Evolutionary conservation across 768 basidiomycete species (phyloP), one percentile per base, ranked within the genome.

Genomic region (Leucocoprinus sp.): DNA sequence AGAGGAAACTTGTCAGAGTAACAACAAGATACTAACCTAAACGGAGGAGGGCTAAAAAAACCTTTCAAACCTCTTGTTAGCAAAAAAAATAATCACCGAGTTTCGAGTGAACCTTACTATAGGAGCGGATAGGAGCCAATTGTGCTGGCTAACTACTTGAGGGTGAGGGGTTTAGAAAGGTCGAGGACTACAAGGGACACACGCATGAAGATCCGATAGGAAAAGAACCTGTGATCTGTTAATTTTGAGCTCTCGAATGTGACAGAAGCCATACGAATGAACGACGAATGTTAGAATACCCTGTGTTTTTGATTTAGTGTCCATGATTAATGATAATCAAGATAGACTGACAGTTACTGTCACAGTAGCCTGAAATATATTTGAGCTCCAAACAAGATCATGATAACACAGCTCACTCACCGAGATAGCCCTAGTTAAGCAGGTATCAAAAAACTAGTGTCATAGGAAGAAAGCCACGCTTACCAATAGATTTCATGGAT

Each of bases 171-270:
- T 24, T 9, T 18, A 17, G 5, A 2, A 9, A 19, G 15, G 21
- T 7, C 22, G 1, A 5, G 35, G 15, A 23, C 11, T n/a, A 21
- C 27, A 21, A 26, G 11, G 24, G 33, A 57, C 68, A 42, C 48
- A 70, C 70, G 52, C 53, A 57, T 58, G 47, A 61, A 66, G 19
- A 72, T 67, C 8, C 70, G 54, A 34, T 64, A 60, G 12, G 65
- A 63, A 35, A 67, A 65, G 58, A 67, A 67, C 21, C 64, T 69
- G 45, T 1, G 11, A 2, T 19, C 7, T 28, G 9, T 37, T 5
- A 36, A 14, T 1, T 29, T 15, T 12, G 33, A 37, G 28, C 14
- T 14, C 36, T 1, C 19, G 17, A 27, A 21, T 14, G 43, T 12
- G 14, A 47, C 19, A 41, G 42, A 9, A n/a, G 35, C 50, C 54